Evolutionary conservation across 2,329 filamentous ascomycete species (phyloP).

Genomic region (Exophiala aquamarina): DNA sequence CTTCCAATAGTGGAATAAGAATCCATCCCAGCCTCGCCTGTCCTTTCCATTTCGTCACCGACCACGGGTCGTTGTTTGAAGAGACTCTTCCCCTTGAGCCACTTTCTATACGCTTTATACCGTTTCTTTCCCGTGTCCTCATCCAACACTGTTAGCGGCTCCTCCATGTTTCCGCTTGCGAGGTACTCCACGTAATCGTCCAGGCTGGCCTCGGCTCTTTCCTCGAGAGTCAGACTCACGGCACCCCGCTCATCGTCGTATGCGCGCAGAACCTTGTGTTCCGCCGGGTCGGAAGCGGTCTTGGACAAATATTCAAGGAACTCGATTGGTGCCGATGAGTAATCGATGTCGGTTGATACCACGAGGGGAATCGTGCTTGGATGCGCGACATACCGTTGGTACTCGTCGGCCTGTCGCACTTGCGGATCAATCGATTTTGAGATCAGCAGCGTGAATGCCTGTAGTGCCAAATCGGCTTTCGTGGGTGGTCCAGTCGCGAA

Average conservation of each 20-base stretch:
- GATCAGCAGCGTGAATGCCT: slow-evolving; percentile 67
- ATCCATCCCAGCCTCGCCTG: not conserved
- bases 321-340: slow-evolving; percentile 49
- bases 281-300: slow-evolving; percentile 15
- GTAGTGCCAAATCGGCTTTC: slow-evolving; percentile 81
- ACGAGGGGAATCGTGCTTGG: slow-evolving; percentile 80
- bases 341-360: slow-evolving; percentile 40
- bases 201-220: slow-evolving; percentile 63
- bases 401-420: slow-evolving; percentile 79
- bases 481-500: slow-evolving; percentile 61
- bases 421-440: slow-evolving; percentile 81
- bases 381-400: slow-evolving; percentile 83
- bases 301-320: slow-evolving; percentile 75
- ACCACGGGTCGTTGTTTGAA: slow-evolving; percentile 74
- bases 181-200: slow-evolving; percentile 76
- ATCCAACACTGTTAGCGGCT: slow-evolving; percentile 82
- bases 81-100: slow-evolving; percentile 89
- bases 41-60: slow-evolving; percentile 21
- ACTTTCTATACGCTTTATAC: slow-evolving; percentile 95
- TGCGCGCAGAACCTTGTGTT: slow-evolving; percentile 33
- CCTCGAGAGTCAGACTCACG: slow-evolving; percentile 40
- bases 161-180: slow-evolving; percentile 63
- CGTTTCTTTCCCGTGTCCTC: slow-evolving; percentile 89
- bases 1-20: not conserved
- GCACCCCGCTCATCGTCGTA: slow-evolving; percentile 58